These are phyloP conservation scores for Crithidia sp. DNA, from an alignment of 208 protist species.

Conservation along the genomic window DNA sequence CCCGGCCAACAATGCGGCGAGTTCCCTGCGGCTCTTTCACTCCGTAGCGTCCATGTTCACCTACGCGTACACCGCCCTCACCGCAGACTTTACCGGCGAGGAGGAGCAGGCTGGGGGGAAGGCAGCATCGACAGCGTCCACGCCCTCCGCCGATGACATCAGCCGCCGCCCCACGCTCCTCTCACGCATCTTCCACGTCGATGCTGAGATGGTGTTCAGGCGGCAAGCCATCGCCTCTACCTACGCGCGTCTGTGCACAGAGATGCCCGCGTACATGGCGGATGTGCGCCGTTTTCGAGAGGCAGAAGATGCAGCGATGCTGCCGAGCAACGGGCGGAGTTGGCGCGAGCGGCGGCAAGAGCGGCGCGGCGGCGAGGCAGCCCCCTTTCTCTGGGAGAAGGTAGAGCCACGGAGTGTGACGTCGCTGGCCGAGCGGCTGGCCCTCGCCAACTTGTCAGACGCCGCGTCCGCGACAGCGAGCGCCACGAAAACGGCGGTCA, in stretches of 20 bases:
- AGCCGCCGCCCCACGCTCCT: constrained; percentile 76
- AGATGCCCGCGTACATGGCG: constrained; percentile 43
- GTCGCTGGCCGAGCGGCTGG: constrained; percentile 37
- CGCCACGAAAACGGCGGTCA: too few relatives aligned
- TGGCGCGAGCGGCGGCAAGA: constrained; percentile 14
- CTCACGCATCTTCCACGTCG: constrained; percentile 82
- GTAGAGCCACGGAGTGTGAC: constrained; percentile 11
- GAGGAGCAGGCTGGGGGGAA: not conserved
- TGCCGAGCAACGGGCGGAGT: constrained; percentile 22
- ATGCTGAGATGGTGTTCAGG: constrained; percentile 55
- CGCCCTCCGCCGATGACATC: constrained; percentile 59
- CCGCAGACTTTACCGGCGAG: constrained; percentile 33
- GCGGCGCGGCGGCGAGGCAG: not conserved
- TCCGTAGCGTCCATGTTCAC: constrained; percentile 72
- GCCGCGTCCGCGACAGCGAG: not conserved
- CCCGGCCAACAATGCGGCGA: constrained; percentile 81
- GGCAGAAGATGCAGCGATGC: constrained; percentile 54
- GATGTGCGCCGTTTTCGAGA: constrained; percentile 37
- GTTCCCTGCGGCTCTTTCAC: constrained; percentile 78
- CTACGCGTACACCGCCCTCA: constrained; percentile 75
- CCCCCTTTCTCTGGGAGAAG: constrained; percentile 8
- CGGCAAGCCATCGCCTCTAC: constrained; percentile 55
- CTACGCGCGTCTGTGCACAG: constrained; percentile 41
- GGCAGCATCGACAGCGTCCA: constrained; percentile 6
- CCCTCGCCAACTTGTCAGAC: constrained; percentile 19